Conservation (phyloP, 257 asterid genomes). For the Forsythia suspensa region DNA sequence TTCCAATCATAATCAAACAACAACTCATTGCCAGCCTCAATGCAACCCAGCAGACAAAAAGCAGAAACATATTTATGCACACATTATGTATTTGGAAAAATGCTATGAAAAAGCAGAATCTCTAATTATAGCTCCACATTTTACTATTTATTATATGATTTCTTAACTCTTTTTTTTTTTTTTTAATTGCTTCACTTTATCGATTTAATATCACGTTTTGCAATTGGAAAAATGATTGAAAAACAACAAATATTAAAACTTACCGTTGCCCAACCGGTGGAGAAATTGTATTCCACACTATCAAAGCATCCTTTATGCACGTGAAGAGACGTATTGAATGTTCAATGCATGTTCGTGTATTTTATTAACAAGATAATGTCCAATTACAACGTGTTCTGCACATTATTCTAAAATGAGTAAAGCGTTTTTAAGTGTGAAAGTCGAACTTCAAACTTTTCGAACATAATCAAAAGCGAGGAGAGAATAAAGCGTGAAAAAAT, state of each 20-base stretch:
- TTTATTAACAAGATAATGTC: background rate
- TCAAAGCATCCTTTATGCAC: no score
- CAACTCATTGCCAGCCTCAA: background rate
- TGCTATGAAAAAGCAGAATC: background rate
- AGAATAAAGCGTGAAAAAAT: no score
- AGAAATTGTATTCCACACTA: background rate
- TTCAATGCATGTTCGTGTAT: no score
- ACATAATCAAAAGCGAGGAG: no score
- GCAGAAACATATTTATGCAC: background rate
- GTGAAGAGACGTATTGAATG: background rate
- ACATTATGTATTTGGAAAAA: background rate
- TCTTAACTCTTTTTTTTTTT: background rate
- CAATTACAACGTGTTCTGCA: background rate
- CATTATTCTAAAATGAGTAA: no score
- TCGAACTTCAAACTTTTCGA: no score
- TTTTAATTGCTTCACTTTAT: background rate
- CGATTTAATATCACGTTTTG: no score
- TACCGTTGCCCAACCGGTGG: background rate
- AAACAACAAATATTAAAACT: background rate
- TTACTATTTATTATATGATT: background rate
- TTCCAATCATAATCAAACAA: background rate
- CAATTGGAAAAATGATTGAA: background rate
- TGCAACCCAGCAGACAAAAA: background rate
- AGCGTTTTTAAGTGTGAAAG: no score
- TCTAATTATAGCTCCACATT: background rate